Conservation (phyloP, 2,329 filamentous ascomycete genomes). For the Penicillium brasilianum region DNA sequence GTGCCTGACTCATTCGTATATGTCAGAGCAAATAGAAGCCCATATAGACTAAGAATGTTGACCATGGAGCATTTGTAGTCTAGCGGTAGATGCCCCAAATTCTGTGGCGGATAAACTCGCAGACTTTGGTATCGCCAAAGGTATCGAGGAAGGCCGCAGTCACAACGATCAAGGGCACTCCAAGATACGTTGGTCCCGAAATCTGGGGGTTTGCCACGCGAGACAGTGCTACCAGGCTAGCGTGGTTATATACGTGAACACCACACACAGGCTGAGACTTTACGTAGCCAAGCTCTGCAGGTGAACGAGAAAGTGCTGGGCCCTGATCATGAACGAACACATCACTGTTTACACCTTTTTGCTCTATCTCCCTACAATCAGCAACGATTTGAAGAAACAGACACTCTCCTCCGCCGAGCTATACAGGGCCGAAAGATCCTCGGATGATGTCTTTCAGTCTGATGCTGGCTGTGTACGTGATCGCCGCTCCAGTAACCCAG, state of each 20-base stretch:
- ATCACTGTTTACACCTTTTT: not conserved
- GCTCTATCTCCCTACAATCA: not conserved
- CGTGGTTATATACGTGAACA: not conserved
- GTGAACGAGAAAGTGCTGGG: not conserved
- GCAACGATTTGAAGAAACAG: too few species aligned
- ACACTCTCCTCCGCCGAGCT: too few species aligned
- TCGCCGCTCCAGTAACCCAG: too few species aligned
- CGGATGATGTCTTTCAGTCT: too few species aligned
- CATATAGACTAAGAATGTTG: too few species aligned
- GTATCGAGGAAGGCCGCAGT: not conserved
- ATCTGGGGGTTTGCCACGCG: not conserved
- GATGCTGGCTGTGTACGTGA: too few species aligned
- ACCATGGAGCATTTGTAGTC: too few species aligned
- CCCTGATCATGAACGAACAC: not conserved
- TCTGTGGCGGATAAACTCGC: conserved; percentile 20
- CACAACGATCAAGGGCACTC: conserved; percentile 3
- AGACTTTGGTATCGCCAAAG: conserved; percentile 19
- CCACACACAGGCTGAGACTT: not conserved
- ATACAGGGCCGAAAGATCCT: too few species aligned
- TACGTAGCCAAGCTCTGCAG: not conserved
- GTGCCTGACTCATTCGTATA: too few species aligned
- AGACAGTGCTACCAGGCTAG: not conserved
- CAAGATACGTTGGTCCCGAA: conserved; percentile 6
- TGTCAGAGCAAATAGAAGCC: too few species aligned
- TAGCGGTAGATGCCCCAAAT: too few species aligned